Evolutionary conservation across 2,329 filamentous ascomycete genomes (phyloP).

Genomic region (Fusarium poae): DNA sequence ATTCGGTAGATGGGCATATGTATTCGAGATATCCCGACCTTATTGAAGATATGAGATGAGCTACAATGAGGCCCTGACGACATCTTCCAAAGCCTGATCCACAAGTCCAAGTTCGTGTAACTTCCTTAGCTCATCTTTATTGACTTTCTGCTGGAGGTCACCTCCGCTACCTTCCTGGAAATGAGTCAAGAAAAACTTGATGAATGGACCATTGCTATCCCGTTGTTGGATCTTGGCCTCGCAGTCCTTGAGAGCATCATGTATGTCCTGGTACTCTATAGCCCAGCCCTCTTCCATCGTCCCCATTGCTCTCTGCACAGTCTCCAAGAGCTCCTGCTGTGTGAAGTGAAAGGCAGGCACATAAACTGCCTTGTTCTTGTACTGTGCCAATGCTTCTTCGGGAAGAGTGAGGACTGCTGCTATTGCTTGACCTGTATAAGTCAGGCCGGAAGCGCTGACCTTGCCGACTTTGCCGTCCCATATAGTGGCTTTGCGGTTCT

Average conservation of each 20-base stretch:
- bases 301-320: constrained; percentile 7
- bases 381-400: background rate
- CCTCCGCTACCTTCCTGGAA: constrained; percentile 11
- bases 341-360: background rate
- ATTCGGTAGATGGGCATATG: too few relatives aligned
- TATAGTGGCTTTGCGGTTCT: constrained; percentile 17
- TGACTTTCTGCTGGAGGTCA: constrained; percentile 22
- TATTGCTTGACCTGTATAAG: constrained; percentile 8
- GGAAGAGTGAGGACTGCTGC: constrained; percentile 15
- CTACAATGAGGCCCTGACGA: background rate
- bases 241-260: constrained; percentile 10
- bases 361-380: constrained; percentile 30
- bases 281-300: constrained; percentile 23
- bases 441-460: constrained; percentile 8
- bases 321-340: constrained; percentile 24
- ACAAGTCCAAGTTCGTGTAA: constrained; percentile 12
- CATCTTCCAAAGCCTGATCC: constrained; percentile 4
- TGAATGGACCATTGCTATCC: constrained; percentile 3
- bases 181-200: constrained; percentile 33
- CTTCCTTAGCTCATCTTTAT: constrained; percentile 1
- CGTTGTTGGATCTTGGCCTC: constrained; percentile 10
- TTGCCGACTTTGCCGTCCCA: constrained; percentile 4
- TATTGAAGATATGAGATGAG: background rate
- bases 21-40: background rate
- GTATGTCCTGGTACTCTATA: constrained; percentile 5